Evolutionary conservation across 1,139 yeast species (phyloP).

Genomic region (Hyphopichia khmerensis): DNA sequence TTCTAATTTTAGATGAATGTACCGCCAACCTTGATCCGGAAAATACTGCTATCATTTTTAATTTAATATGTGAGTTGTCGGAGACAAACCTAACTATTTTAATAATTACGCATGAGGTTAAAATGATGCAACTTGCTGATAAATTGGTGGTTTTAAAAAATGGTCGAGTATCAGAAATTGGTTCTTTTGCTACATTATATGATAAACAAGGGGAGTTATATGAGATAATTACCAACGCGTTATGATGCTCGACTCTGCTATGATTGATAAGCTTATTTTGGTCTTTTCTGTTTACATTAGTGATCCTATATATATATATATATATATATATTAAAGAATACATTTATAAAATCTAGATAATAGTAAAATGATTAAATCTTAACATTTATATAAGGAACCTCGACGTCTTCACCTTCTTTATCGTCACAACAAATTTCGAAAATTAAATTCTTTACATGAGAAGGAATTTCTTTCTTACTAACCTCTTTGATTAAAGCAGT

Average conservation of each 20-base stretch:
- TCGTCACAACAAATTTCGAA: constrained; percentile 94
- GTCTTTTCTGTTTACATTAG: background rate
- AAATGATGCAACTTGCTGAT: constrained; percentile 53
- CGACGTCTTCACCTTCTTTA: constrained; percentile 90
- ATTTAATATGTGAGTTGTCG: constrained; percentile 39
- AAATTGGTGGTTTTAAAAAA: constrained; percentile 39
- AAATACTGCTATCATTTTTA: constrained; percentile 41
- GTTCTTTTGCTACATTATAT: constrained; percentile 14
- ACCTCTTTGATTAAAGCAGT: constrained; percentile 78
- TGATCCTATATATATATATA: no score
- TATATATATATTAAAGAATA: no score
- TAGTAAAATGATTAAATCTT: constrained; percentile 24
- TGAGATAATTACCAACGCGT: constrained; percentile 8
- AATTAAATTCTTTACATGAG: constrained; percentile 71
- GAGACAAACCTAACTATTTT: constrained; percentile 37
- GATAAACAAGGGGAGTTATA: constrained; percentile 15
- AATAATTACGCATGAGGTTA: constrained; percentile 59
- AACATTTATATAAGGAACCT: constrained; percentile 80
- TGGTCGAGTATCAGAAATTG: constrained; percentile 43
- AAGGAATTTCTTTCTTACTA: constrained; percentile 80
- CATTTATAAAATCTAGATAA: background rate
- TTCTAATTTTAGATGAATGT: constrained; percentile 74
- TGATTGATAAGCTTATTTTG: no score
- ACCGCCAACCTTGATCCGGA: constrained; percentile 74
- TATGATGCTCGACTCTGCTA: background rate